These are phyloP conservation scores for Musa acuminata DNA, from an alignment of 176 grass and related monocot genomes.

Conservation along the genomic window DNA sequence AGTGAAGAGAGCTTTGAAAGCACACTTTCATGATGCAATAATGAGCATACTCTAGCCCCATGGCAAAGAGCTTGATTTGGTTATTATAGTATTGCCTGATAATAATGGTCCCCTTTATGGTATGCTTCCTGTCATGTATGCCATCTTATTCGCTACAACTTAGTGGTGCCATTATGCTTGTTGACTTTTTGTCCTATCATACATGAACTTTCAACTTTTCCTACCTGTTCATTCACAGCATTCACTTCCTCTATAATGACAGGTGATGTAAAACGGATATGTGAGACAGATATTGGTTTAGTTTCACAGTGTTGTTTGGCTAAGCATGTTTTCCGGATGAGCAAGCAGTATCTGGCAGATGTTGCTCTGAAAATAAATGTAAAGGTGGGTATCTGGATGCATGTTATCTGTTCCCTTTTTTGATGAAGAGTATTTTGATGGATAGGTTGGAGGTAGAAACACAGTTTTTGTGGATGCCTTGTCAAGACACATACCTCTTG, in stretches of 20 bases:
- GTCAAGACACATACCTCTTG: conserved; percentile 59
- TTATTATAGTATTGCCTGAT: conserved; percentile 75
- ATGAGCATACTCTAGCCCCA: conserved; percentile 43
- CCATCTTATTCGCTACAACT: too few species aligned
- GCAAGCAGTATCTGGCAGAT: conserved; percentile 79
- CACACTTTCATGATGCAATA: conserved; percentile 47
- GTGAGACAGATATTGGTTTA: conserved; percentile 87
- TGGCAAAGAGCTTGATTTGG: conserved; percentile 57
- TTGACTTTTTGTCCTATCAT: background rate
- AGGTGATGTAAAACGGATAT: conserved; percentile 92
- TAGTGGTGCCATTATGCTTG: too few species aligned
- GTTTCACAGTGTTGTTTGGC: conserved; percentile 74
- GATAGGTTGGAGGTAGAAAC: conserved; percentile 80
- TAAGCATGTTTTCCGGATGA: conserved; percentile 81
- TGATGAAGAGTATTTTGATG: background rate
- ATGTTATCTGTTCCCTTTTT: background rate
- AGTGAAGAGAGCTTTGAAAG: conserved; percentile 52
- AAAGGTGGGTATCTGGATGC: conserved; percentile 39
- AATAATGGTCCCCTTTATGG: conserved; percentile 91
- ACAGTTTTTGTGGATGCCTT: conserved; percentile 81
- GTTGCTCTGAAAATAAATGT: conserved; percentile 96
- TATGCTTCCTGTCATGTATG: background rate
- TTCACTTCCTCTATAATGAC: background rate
- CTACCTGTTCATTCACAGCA: too few species aligned
- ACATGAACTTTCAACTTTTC: background rate